A percentile compares a stretch with the other conserved stretches of the same genome.
These are phyloP conservation scores for Lecanicillium sp. DNA, from an alignment of 2,329 filamentous ascomycete species.

Conservation along the genomic window DNA sequence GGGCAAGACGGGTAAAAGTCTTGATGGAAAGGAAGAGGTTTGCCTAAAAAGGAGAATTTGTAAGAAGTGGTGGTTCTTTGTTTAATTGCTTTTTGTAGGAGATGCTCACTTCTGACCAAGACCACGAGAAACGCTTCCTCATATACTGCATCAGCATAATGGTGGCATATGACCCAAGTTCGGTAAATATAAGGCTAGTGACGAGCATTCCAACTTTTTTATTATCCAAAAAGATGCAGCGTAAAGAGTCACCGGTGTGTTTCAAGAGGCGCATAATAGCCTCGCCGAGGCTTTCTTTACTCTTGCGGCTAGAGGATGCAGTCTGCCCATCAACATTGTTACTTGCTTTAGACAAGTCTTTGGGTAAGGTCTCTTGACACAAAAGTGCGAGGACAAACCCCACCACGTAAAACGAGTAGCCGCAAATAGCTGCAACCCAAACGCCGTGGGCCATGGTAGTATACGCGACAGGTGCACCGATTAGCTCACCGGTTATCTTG, in stretches of 20 bases:
- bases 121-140: conserved; percentile 3
- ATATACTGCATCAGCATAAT: conserved; percentile 4
- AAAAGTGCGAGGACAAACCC: background rate
- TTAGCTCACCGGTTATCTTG: background rate
- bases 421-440: background rate
- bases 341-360: background rate
- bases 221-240: background rate
- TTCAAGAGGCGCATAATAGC: background rate
- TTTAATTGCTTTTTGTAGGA: too few species aligned
- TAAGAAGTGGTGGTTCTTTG: background rate
- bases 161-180: background rate
- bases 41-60: background rate
- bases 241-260: background rate
- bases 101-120: conserved; percentile 2
- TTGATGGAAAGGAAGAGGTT: background rate
- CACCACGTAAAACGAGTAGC: background rate
- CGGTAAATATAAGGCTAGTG: background rate
- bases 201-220: background rate
- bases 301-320: too few species aligned
- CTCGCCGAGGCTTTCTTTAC: background rate
- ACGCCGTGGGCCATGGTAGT: conserved; percentile 1
- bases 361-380: background rate
- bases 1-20: background rate
- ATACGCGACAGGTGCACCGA: conserved; percentile 1
- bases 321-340: background rate